phyloP scores from a whole-genome alignment of 179 eudicot genomes.

The Corrigiola litoralis region DNA sequence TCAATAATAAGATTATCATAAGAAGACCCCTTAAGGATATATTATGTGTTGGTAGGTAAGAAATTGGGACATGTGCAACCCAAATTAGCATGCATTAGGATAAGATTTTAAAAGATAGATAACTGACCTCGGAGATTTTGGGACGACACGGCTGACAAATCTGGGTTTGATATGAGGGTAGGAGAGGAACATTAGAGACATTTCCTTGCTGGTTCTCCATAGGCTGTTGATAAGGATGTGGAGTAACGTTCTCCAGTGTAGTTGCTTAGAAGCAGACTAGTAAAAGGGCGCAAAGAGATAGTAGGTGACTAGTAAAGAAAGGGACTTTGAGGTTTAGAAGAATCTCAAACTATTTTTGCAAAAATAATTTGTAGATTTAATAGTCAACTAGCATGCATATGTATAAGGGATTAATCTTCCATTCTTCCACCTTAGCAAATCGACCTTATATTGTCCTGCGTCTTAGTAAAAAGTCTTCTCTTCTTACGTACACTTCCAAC shows the following conservation, averaged over 20 bases:
- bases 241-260: conserved; percentile 14
- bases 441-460: background rate
- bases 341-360: background rate
- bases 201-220: conserved; percentile 17
- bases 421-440: conserved; percentile 6
- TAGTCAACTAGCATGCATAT: background rate
- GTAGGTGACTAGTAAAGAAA: conserved; percentile 5
- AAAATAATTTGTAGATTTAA: background rate
- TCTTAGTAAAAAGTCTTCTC: background rate
- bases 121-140: conserved; percentile 18
- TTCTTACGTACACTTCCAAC: background rate
- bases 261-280: background rate
- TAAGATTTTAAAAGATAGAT: background rate
- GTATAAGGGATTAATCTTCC: background rate
- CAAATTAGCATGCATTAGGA: background rate
- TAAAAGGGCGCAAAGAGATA: conserved; percentile 8
- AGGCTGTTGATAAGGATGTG: background rate
- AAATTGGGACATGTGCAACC: background rate
- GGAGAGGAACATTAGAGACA: conserved; percentile 17
- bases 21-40: background rate
- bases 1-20: background rate
- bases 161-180: conserved; percentile 3
- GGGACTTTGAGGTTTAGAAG: background rate
- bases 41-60: background rate
- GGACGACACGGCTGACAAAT: background rate